phyloP scores from a whole-genome alignment of 2,329 filamentous ascomycete genomes.

The Fonsecaea multimorphosa region DNA sequence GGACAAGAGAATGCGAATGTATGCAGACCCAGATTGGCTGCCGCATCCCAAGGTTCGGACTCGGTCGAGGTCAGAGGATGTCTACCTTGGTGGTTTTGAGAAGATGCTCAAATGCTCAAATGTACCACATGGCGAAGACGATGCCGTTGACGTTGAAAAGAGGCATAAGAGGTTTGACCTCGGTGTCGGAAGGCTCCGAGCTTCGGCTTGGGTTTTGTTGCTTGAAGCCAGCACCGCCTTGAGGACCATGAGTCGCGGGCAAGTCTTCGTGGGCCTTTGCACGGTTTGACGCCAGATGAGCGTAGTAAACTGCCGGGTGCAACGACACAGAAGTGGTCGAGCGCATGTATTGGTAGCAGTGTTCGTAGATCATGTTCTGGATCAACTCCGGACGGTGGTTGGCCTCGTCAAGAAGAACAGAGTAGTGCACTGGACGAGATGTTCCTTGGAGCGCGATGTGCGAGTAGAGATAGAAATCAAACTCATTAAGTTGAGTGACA shows the following conservation, averaged over 20 bases:
- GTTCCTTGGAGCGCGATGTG: constrained; percentile 91
- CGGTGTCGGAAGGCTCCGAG: constrained; percentile 41
- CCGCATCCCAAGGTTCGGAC: neutral
- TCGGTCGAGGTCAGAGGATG: neutral
- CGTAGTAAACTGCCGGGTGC: constrained; percentile 90
- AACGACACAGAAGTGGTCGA: constrained; percentile 92
- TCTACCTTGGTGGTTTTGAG: neutral
- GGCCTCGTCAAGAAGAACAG: constrained; percentile 84
- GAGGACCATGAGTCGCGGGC: constrained; percentile 48
- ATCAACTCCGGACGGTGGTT: constrained; percentile 70
- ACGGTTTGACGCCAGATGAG: constrained; percentile 83
- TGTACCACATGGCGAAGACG: constrained; percentile 50
- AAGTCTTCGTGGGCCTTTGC: constrained; percentile 74
- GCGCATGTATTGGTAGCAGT: constrained; percentile 90
- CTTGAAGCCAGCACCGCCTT: constrained; percentile 48
- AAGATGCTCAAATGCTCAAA: constrained; percentile 35
- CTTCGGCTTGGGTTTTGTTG: constrained; percentile 40
- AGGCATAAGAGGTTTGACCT: constrained; percentile 44
- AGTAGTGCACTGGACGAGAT: constrained; percentile 88
- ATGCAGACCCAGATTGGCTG: neutral
- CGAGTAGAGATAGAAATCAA: constrained; percentile 79
- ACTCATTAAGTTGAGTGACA: constrained; percentile 88
- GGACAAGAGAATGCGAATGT: neutral
- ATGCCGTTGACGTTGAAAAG: constrained; percentile 41
- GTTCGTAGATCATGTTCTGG: constrained; percentile 89